Evolutionary conservation across 2,329 filamentous ascomycete species (phyloP).

Genomic region (Cadophora sp.): DNA sequence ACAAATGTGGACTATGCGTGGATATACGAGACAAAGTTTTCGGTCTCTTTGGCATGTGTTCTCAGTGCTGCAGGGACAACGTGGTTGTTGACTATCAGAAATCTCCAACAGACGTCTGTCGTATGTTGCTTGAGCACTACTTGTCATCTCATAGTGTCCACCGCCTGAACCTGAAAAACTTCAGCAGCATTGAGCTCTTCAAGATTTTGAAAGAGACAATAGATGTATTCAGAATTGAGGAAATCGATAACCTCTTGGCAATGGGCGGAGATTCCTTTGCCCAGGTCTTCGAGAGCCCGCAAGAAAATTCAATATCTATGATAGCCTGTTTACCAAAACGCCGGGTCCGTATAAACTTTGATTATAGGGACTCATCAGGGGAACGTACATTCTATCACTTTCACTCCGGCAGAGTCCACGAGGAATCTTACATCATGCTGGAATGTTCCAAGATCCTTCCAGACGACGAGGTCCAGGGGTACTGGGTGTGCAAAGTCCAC

Average conservation of each 20-base stretch:
- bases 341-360: neutral
- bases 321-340: neutral
- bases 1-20: neutral
- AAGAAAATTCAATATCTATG: neutral
- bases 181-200: neutral
- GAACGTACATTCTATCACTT: neutral
- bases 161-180: neutral
- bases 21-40: constrained; percentile 6
- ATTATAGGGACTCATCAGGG: too few relatives aligned
- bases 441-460: too few relatives aligned
- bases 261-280: neutral
- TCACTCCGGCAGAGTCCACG: neutral
- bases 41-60: neutral
- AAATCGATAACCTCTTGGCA: neutral
- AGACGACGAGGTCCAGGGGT: neutral
- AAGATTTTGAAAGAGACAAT: neutral
- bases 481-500: neutral
- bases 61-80: neutral
- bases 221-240: neutral
- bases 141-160: neutral
- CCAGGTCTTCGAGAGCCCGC: neutral
- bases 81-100: neutral
- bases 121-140: constrained; percentile 1
- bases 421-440: neutral
- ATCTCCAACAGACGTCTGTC: neutral